Percentiles rank a stretch among this genome's conserved stretches.
Evolutionary conservation across 371 early-diverging fungal genomes (phyloP).

Genomic region (Rhizomucor pusillus): DNA sequence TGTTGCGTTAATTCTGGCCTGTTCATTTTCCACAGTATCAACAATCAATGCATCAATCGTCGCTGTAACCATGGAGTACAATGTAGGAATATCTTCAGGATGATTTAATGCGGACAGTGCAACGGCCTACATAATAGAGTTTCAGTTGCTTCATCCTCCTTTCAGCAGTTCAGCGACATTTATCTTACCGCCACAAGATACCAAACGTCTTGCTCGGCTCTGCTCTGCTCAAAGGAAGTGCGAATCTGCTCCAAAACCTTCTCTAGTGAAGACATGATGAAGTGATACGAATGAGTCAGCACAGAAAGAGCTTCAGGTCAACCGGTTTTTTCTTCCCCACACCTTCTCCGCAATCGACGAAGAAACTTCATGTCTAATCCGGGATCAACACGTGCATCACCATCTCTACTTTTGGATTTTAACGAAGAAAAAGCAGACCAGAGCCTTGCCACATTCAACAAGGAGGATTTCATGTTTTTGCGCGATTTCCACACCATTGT

Average conservation of each 20-base stretch:
- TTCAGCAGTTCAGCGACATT: too few relatives aligned
- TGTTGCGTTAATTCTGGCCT: slow-evolving; percentile 15
- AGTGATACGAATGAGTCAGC: too few relatives aligned
- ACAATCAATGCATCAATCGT: slow-evolving; percentile 9
- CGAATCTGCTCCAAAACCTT: slow-evolving; percentile 4
- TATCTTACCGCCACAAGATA: slow-evolving; percentile 11
- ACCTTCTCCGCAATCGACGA: too few relatives aligned
- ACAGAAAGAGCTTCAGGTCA: too few relatives aligned
- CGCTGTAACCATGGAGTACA: slow-evolving; percentile 20
- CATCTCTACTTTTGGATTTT: slow-evolving; percentile 3
- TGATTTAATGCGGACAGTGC: slow-evolving; percentile 31
- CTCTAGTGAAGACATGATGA: too few relatives aligned
- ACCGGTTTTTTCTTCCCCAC: too few relatives aligned
- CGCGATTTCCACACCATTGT: slow-evolving; percentile 38
- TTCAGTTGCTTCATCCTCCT: too few relatives aligned
- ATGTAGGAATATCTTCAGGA: slow-evolving; percentile 28
- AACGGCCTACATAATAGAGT: slow-evolving; percentile 19
- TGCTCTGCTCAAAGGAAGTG: slow-evolving; percentile 5
- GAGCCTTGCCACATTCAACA: slow-evolving; percentile 18
- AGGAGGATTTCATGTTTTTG: slow-evolving; percentile 42
- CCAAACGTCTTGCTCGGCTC: slow-evolving; percentile 9
- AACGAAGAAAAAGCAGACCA: neutral
- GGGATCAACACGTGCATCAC: slow-evolving; percentile 7
- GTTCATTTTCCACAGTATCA: slow-evolving; percentile 10
- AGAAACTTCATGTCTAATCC: slow-evolving; percentile 4